Evolutionary conservation across 2,329 filamentous ascomycete genomes (phyloP), one percentile per base, ranked within the genome.

Genomic region (Samsoniella hepiali): DNA sequence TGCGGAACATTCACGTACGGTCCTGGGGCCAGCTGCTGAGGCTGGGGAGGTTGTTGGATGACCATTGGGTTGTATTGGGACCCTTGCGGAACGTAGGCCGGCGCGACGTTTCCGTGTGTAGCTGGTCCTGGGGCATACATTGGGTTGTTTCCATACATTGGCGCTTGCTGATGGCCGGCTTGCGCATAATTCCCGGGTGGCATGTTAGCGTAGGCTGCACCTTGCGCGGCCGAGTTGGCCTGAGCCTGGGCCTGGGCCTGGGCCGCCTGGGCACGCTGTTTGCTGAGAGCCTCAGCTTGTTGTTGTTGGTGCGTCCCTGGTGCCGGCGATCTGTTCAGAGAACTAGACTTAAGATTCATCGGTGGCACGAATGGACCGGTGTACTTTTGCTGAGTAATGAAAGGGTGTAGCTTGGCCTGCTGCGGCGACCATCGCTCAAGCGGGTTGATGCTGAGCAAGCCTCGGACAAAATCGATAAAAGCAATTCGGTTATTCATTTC

Each of bases 401-500:
- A 99, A 0, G 95, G 95, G 73, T 99, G 95, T 65, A 97, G 81
- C 74, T 97, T 97, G 40, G 95, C 95, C 78, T 99, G 95, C 72
- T 97, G 94, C 7, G 95, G 95, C 4, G 95, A 97, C 95, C 95
- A 99, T 74, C 95, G 83, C 77, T 99, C 95, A 40, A 99, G 83
- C 3, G 95, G 95, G 73, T 97, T 99, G 73, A 97, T 96, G 65
- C 91, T 96, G 63, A 99, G 81, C 45, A 99, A 78, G 15, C 95
- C 95, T 68, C 95, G 88, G 31, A 98, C 95, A 71, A 99, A 99
- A 76, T 99, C 95, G 73, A 98, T 99, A 71, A 99, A 99, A 5
- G 95, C 93, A 66, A 96, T 87, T 51, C 95, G 90, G 73, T 99
- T 99, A 73, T 95, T 96, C 90, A 99, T 96, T 88, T 99, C 95